A percentile compares a stretch with the other conserved stretches of the same genome.
Conservation (phyloP, 805 yeast genomes). For the Candida taoyuanica region DNA sequence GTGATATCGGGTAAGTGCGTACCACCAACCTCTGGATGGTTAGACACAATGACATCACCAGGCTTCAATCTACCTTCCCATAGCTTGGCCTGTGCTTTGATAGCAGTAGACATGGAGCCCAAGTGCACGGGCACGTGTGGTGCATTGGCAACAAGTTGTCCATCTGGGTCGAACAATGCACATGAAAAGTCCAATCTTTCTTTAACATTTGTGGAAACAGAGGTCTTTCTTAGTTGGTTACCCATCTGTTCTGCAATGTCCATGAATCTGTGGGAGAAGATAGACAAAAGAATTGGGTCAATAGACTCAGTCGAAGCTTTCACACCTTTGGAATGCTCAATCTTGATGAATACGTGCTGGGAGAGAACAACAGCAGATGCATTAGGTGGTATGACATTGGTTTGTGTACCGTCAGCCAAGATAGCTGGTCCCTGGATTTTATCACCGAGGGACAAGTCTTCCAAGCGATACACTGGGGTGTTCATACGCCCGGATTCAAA, state of each 20-base stretch:
- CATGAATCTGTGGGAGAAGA: constrained; percentile 82
- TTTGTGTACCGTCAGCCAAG: constrained; percentile 42
- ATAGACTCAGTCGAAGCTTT: constrained; percentile 32
- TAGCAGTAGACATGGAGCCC: constrained; percentile 83
- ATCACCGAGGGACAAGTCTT: constrained; percentile 49
- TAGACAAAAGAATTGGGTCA: constrained; percentile 71
- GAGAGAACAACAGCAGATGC: constrained; percentile 51
- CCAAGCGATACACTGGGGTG: constrained; percentile 54
- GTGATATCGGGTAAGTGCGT: constrained; percentile 90
- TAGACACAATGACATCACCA: constrained; percentile 75
- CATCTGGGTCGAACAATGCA: constrained; percentile 72
- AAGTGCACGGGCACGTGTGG: constrained; percentile 86
- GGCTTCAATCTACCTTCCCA: constrained; percentile 63
- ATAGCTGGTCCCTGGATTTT: constrained; percentile 58
- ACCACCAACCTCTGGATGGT: constrained; percentile 83
- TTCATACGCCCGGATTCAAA: constrained; percentile 48
- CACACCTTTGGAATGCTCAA: constrained; percentile 12
- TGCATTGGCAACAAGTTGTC: constrained; percentile 83
- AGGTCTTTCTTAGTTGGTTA: constrained; percentile 67
- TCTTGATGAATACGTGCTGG: constrained; percentile 54
- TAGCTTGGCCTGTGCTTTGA: constrained; percentile 54
- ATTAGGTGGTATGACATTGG: constrained; percentile 65
- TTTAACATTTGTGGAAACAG: constrained; percentile 79
- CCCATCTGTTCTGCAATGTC: constrained; percentile 93
- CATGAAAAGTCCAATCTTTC: constrained; percentile 82